A percentile compares a stretch with the other conserved stretches of the same genome.
phyloP scores from a whole-genome alignment of 345 rosid genomes.

The Eutrema japonicum region DNA sequence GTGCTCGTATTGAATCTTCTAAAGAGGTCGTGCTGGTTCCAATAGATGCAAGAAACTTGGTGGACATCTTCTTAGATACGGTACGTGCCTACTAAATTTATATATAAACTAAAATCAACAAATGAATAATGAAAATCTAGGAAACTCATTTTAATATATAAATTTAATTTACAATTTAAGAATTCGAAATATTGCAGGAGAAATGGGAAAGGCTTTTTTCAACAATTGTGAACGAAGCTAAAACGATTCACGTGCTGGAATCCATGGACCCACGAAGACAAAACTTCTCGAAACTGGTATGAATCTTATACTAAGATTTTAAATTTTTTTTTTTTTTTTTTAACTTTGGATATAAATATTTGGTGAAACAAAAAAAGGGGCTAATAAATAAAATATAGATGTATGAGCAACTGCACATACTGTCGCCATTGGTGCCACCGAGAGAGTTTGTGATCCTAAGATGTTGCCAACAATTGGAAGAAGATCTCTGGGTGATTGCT shows the following conservation, averaged over 20 bases:
- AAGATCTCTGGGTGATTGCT: slow-evolving; percentile 60
- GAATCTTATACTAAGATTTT: neutral
- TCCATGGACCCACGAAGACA: slow-evolving; percentile 40
- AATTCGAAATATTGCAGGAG: slow-evolving; percentile 46
- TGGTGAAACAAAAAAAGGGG: neutral
- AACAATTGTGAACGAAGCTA: slow-evolving; percentile 64
- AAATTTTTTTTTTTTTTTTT: neutral
- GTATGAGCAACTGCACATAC: slow-evolving; percentile 66
- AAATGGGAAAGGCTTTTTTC: slow-evolving; percentile 70
- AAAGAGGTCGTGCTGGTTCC: slow-evolving; percentile 52
- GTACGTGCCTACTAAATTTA: slow-evolving; percentile 39
- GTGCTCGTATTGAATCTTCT: slow-evolving; percentile 64
- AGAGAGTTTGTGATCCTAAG: slow-evolving; percentile 72
- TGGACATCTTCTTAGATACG: slow-evolving; percentile 57
- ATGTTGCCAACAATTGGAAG: slow-evolving; percentile 58
- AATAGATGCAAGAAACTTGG: slow-evolving; percentile 50
- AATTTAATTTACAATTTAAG: neutral
- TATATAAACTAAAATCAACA: neutral
- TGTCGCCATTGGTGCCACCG: slow-evolving; percentile 75
- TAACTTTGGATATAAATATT: neutral
- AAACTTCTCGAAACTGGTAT: slow-evolving; percentile 62
- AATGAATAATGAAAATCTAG: neutral
- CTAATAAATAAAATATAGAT: slow-evolving; percentile 51
- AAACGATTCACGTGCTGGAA: slow-evolving; percentile 54
- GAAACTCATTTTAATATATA: neutral